Base-by-base conservation (phyloP, 2,329 filamentous ascomycete species). In the Fusarium oligoseptatum region DNA sequence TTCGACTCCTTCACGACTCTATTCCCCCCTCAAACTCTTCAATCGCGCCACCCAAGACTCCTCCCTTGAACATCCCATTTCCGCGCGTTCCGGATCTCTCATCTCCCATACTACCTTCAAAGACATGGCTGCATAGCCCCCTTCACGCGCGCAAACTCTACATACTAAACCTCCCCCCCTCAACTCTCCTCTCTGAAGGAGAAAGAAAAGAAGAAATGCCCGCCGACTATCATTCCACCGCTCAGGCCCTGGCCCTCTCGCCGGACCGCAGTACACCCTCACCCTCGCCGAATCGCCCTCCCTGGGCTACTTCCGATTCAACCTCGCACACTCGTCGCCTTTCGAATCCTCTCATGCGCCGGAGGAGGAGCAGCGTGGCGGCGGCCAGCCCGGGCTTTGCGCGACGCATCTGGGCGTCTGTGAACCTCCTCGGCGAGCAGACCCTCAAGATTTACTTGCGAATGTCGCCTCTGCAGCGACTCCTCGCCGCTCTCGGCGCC, bases 401-500 rank as follows among this genome's bases (percentile, higher is more conserved):
- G 52, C 57, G 83, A 84, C 64, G 85, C 41, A 73, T 80, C 41
- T 73, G 67, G 75, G 66, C 72, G 8, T 83, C 82, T 20, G 83
- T 84, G 57, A 80, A 84, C 67, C 83, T 86, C 73, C 77, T 87
- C 37, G 85, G 86, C 69, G 82, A 83, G 75, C 81, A 87, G 68
- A 80, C 86, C 32, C 60, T 87, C 55, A 82, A 84, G 67, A 84
- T 88, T 55, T 93, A 89, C 83, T 81, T 87, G 72, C 84, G 84
- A 72, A 85, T 94, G 62, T 85, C 89, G 15, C 85, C 89, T 1
- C 78, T 90, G 66, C 92, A 97, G 82, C 90, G 89, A 76, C 82
- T 91, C 8, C 85, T 92, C 22, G 86, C 92, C 22, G 82, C 88
- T 14, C 68, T 87, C 4, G 89, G 84, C 27, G 83, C 86, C 10